Evolutionary conservation across 345 rosid species (phyloP).

Genomic region (Leavenworthia alabamica): DNA sequence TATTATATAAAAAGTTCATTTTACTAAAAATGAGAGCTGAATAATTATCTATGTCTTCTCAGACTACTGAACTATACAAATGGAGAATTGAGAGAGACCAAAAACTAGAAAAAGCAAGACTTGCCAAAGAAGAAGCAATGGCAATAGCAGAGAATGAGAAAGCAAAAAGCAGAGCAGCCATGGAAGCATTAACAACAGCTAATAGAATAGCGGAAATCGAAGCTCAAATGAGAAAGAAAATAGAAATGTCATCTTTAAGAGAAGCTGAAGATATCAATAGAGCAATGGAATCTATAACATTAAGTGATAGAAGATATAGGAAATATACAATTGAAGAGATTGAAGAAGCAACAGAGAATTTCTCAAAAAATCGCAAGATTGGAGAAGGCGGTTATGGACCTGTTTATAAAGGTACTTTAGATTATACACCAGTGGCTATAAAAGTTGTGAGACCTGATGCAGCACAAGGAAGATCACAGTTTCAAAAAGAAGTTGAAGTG

Average conservation of each 20-base stretch:
- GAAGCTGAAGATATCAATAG: not conserved
- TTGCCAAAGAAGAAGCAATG: conserved; percentile 28
- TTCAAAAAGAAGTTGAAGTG: conserved; percentile 44
- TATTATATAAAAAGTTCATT: not conserved
- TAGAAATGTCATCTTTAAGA: not conserved
- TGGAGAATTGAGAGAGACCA: conserved; percentile 17
- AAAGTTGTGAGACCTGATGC: conserved; percentile 44
- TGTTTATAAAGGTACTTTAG: conserved; percentile 32
- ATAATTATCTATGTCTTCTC: not conserved
- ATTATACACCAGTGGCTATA: conserved; percentile 40
- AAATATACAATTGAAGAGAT: conserved; percentile 45
- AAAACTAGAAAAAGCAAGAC: conserved; percentile 28
- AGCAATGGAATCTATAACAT: not conserved
- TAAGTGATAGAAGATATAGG: conserved; percentile 22
- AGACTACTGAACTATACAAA: conserved; percentile 28
- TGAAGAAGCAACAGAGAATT: conserved; percentile 32
- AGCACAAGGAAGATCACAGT: conserved; percentile 40
- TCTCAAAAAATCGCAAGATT: conserved; percentile 15
- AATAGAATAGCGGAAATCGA: conserved; percentile 20
- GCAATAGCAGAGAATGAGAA: conserved; percentile 30
- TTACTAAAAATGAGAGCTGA: not conserved
- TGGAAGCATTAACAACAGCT: conserved; percentile 25
- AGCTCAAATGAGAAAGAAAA: conserved; percentile 25
- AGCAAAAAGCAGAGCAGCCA: conserved; percentile 27
- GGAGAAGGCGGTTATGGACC: conserved; percentile 39